Evolutionary conservation across 345 rosid genomes (phyloP), one percentile per base, ranked within the genome.

Genomic region (Hirschfeldia incana): DNA sequence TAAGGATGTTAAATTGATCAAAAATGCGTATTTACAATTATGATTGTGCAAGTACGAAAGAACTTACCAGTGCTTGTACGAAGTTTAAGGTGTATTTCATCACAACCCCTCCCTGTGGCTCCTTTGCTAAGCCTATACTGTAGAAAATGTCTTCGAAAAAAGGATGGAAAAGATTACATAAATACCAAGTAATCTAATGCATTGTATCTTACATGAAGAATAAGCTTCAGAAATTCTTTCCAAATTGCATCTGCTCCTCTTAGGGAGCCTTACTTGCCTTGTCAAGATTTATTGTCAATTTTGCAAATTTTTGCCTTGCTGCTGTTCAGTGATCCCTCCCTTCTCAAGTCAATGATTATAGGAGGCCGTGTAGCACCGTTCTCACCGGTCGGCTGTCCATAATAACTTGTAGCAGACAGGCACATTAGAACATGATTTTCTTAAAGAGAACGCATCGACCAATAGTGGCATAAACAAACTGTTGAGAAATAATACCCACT

Each of bases 341-440:
- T 34, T 8, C 37, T 34, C 37, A 34, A 34, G 37, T 34, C 37
- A 34, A 34, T 5, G 7, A 34, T 34, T 34, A 34, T 34, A 34
- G 37, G 37, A 34, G 98, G 92, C 32, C 97, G 91, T 17, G 99
- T 96, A 80, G 98, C 99, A 80, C 98, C 99, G 83, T 93, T 96
- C 88, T 94, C 99, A 80, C 99, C 98, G 17, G 98, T 93, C 60
- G 99, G 99, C 98, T 96, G 85, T 76, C 70, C 75, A 78, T 34
- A 15, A 57, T 21, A 72, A 46, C 26, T 12, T 26, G 30, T 29
- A 29, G 30, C 30, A 29, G 30, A 29, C 30, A 29, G 30, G 30
- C 30, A 29, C 30, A 29, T 29, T 29, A 29, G 30, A 29, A n/a
- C 16, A 29, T 27, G n/a, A 36, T 77, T 30, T 67, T n/a, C 10